Evolutionary conservation across 148 eudicot species (phyloP).

Genomic region (Fallopia convolvulus): DNA sequence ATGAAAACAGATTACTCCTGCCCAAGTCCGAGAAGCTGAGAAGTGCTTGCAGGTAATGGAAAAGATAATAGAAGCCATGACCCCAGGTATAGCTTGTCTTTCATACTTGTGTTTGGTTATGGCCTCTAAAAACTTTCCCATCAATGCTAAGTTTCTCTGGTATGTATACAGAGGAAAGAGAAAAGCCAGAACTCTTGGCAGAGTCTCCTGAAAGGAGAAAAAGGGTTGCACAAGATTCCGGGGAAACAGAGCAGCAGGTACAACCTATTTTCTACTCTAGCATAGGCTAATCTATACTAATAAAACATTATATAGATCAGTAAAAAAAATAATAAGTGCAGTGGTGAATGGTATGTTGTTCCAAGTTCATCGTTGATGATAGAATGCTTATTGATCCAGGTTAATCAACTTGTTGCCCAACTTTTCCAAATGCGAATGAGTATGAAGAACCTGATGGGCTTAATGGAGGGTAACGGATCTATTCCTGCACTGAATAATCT

Average conservation of each 20-base stretch:
- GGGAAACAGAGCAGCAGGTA: slow-evolving; percentile 95
- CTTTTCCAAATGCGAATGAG: slow-evolving; percentile 95
- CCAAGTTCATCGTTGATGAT: neutral
- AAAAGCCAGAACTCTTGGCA: slow-evolving; percentile 88
- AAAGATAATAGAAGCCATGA: slow-evolving; percentile 90
- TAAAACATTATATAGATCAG: neutral
- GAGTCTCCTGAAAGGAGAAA: slow-evolving; percentile 84
- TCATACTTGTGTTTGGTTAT: slow-evolving; percentile 1
- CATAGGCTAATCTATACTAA: neutral
- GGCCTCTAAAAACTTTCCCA: neutral
- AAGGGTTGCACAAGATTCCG: slow-evolving; percentile 88
- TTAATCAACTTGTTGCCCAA: slow-evolving; percentile 93
- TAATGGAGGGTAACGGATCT: slow-evolving; percentile 79
- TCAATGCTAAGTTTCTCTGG: neutral
- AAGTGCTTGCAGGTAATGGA: slow-evolving; percentile 88
- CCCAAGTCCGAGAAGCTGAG: slow-evolving; percentile 98
- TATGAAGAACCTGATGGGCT: slow-evolving; percentile 97
- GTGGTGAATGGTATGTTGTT: neutral
- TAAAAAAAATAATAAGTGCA: neutral
- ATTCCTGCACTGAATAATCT: slow-evolving; percentile 78
- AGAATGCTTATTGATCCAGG: slow-evolving; percentile 34
- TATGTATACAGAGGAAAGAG: slow-evolving; percentile 68
- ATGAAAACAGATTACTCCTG: slow-evolving; percentile 65
- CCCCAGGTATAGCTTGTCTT: slow-evolving; percentile 51
- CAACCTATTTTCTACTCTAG: neutral